Evolutionary conservation across 1,284 basidiomycete species (phyloP).

Genomic region (Trichosporon asahii): DNA sequence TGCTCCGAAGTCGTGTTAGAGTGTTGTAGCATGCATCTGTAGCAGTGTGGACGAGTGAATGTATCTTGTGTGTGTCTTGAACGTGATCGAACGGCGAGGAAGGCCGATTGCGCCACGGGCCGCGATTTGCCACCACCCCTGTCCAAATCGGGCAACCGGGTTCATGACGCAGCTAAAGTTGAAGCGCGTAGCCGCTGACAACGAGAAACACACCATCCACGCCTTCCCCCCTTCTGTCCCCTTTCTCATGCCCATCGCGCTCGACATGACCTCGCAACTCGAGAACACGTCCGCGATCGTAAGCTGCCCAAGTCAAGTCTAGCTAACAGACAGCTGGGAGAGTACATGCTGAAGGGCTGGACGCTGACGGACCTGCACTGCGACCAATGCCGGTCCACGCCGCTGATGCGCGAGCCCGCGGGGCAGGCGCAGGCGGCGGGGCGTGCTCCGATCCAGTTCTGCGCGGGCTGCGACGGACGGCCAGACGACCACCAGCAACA

Average conservation of each 20-base stretch:
- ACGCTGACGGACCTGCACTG: conserved; percentile 50
- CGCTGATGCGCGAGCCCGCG: conserved; percentile 49
- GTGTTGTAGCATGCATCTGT: not conserved
- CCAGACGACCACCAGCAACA: conserved; percentile 18
- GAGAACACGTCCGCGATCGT: conserved; percentile 46
- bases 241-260: conserved; percentile 31
- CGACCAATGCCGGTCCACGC: conserved; percentile 41
- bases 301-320: conserved; percentile 16
- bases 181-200: not conserved
- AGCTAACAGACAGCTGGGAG: conserved; percentile 43
- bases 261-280: conserved; percentile 40
- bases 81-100: not conserved
- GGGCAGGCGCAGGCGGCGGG: conserved; percentile 31
- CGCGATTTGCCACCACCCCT: not conserved
- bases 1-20: too few species aligned
- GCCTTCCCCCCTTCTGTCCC: not conserved
- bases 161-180: conserved; percentile 4
- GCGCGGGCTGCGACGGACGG: conserved; percentile 51
- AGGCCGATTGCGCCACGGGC: not conserved
- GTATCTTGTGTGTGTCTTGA: not conserved
- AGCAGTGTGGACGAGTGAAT: not conserved
- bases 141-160: conserved; percentile 5
- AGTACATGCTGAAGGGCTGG: conserved; percentile 54
- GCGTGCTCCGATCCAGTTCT: conserved; percentile 46
- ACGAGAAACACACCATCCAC: not conserved